Evolutionary conservation across 2,329 filamentous ascomycete genomes (phyloP), one percentile per base, ranked within the genome.

Genomic region (Sclerotiophoma versabilis): DNA sequence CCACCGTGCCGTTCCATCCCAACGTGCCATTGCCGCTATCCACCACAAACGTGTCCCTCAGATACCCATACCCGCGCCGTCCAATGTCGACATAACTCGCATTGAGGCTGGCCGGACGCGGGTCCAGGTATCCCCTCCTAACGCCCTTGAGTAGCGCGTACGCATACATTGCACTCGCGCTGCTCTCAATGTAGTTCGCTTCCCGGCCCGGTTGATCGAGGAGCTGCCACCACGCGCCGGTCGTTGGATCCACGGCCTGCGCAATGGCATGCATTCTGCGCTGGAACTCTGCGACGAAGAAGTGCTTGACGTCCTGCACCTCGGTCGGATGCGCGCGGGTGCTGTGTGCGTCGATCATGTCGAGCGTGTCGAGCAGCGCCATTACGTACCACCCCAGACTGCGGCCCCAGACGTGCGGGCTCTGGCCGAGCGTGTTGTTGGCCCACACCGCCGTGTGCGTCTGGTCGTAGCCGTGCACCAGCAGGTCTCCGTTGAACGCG

Each of bases 161-260:
- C 0, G 78, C 75, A 60, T 85, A 86, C 80, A 87, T 84, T 2
- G 81, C 81, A 9, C 80, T 81, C 10, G 79, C 83, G 46, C 83
- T 85, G 26, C 81, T 82, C 74, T 87, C 85, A 32, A 87, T 77
- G 63, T 85, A 87, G 64, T 88, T 87, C 0, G 80, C 81, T 26
- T 76, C 49, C 2, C 69, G 62, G 1, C 77, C 78, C 0, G 79
- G 77, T 32, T 80, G 77, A 53, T 78, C 79, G 72, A 87, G 79
- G 33, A 87, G 73, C 57, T 85, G 75, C 81, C 83, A 86, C 80
- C 84, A 87, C 2, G 78, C 83, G 0, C 83, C 81, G 1, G 58
- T 54, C 14, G 32, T 22, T 0, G 17, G 9, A 12, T 63, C 62
- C 0, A 23, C 76, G 0, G 76, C 73, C 1, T 2, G 11, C 0